phyloP scores from a whole-genome alignment of 805 yeast genomes.

The Saturnispora hagleri region DNA sequence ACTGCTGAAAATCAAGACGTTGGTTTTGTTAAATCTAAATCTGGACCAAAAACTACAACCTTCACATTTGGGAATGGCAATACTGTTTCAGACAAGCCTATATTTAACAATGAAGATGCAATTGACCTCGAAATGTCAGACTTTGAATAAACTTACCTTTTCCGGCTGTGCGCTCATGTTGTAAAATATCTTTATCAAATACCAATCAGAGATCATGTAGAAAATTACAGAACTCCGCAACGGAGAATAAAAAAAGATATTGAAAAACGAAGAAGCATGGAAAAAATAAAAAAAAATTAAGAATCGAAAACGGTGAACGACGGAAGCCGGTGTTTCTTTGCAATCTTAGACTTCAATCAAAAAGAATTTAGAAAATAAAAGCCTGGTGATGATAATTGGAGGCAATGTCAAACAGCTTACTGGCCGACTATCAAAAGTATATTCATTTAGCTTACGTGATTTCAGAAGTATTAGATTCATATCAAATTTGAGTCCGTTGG shows the following conservation, averaged over 20 bases:
- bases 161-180: no score
- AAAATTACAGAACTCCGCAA: background rate
- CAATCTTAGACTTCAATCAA: background rate
- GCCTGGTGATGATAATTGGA: background rate
- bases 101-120: constrained; percentile 43
- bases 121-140: constrained; percentile 43
- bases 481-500: constrained; percentile 21
- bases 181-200: background rate
- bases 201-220: background rate
- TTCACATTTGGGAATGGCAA: constrained; percentile 14
- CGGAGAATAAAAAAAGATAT: background rate
- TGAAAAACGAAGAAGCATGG: background rate
- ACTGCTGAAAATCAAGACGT: constrained; percentile 26
- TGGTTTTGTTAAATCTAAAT: constrained; percentile 40
- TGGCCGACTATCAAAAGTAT: background rate
- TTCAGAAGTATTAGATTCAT: background rate
- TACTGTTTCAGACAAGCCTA: background rate
- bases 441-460: background rate
- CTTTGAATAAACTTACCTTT: background rate
- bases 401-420: background rate
- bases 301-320: background rate
- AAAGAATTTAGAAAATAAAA: background rate
- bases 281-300: background rate
- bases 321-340: background rate
- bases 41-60: constrained; percentile 28